Percentiles rank a stretch among this genome's conserved stretches.
Evolutionary conservation across 148 eudicot species (phyloP).

Genomic region (Arctostaphylos glauca): DNA sequence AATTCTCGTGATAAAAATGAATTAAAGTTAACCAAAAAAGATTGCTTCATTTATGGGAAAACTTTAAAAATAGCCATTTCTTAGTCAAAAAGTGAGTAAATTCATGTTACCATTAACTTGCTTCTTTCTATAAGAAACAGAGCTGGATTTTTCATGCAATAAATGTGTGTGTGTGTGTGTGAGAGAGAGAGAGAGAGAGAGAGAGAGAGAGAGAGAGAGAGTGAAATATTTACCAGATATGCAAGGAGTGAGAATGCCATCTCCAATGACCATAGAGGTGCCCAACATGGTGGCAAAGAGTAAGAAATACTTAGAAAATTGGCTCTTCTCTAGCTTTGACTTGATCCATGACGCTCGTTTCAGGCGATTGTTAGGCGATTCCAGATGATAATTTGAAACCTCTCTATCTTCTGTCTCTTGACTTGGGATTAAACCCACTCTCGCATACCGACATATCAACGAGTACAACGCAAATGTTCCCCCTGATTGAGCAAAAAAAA

Average conservation of each 20-base stretch:
- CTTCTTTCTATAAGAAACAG: no score
- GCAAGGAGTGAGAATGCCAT: constrained; percentile 35
- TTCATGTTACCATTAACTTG: no score
- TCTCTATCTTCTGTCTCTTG: constrained; percentile 24
- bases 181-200: not conserved
- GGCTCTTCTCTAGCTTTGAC: constrained; percentile 26
- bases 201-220: not conserved
- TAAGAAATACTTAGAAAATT: constrained; percentile 5
- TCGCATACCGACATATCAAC: constrained; percentile 27
- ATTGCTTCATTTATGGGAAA: not conserved
- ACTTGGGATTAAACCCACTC: constrained; percentile 26
- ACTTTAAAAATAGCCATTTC: not conserved
- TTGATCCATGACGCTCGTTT: constrained; percentile 17
- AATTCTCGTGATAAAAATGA: no score
- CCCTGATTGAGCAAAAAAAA: constrained; percentile 8
- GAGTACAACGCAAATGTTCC: constrained; percentile 38
- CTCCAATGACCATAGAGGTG: constrained; percentile 34
- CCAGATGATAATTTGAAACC: constrained; percentile 15
- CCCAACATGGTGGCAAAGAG: constrained; percentile 28
- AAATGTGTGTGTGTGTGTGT: no score
- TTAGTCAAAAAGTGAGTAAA: not conserved
- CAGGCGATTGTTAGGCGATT: constrained; percentile 14
- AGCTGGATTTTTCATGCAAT: no score
- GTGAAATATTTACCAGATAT: constrained; percentile 32
- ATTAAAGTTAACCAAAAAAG: no score